phyloP scores from a whole-genome alignment of 2,329 filamentous ascomycete species.

The Xylariales sp. region DNA sequence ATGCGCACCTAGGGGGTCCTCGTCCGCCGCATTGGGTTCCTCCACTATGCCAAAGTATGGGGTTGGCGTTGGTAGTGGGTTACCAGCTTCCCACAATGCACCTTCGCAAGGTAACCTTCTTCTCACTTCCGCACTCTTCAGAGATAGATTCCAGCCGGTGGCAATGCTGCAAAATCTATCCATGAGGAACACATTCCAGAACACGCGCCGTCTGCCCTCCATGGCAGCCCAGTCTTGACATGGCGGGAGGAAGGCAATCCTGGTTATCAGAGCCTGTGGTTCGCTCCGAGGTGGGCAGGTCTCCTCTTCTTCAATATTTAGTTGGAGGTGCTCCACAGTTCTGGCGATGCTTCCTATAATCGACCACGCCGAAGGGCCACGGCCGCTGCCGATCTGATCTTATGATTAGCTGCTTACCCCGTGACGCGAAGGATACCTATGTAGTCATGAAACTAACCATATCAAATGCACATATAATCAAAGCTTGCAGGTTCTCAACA shows the following conservation, averaged over 20 bases:
- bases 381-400: conserved; percentile 26
- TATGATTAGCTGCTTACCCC: conserved; percentile 11
- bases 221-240: conserved; percentile 28
- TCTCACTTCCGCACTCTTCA: conserved; percentile 26
- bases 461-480: conserved; percentile 31
- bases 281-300: conserved; percentile 17
- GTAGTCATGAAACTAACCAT: conserved; percentile 23
- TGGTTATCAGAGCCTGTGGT: conserved; percentile 22
- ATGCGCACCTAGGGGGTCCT: conserved; percentile 32
- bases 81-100: conserved; percentile 32
- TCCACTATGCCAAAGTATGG: conserved; percentile 44
- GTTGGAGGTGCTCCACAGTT: conserved; percentile 30
- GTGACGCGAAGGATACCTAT: not conserved
- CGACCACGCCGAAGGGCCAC: conserved; percentile 27
- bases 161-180: conserved; percentile 34
- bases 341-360: conserved; percentile 30
- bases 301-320: conserved; percentile 28
- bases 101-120: conserved; percentile 33
- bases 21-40: conserved; percentile 30
- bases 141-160: conserved; percentile 32
- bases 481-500: conserved; percentile 30
- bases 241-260: conserved; percentile 20
- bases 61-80: conserved; percentile 28
- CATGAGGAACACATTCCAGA: conserved; percentile 32
- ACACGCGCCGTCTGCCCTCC: conserved; percentile 29